Conservation (phyloP, 805 yeast genomes). For the Hanseniaspora guilliermondii region DNA sequence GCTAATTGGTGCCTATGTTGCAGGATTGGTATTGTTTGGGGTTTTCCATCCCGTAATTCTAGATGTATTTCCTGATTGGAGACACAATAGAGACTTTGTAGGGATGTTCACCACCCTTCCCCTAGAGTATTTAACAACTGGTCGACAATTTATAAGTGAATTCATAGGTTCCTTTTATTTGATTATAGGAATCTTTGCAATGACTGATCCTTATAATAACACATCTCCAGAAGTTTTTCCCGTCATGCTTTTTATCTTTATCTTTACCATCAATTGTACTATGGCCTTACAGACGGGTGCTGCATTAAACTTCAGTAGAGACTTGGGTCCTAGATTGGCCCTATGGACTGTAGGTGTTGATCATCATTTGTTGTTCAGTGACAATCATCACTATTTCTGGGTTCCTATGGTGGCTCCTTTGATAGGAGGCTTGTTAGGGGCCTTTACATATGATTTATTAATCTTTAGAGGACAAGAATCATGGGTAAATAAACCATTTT, state of each 20-base stretch:
- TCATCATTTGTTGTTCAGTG: conserved; percentile 29
- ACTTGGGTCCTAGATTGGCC: conserved; percentile 43
- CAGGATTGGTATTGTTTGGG: conserved; percentile 36
- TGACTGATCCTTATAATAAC: conserved; percentile 41
- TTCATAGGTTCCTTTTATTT: conserved; percentile 34
- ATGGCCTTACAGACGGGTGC: conserved; percentile 43
- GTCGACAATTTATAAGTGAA: conserved; percentile 39
- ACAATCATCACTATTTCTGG: conserved; percentile 40
- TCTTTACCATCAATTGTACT: conserved; percentile 35
- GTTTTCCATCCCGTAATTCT: conserved; percentile 31
- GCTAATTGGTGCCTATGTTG: conserved; percentile 38
- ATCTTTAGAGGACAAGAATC: conserved; percentile 42
- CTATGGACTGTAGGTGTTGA: conserved; percentile 38
- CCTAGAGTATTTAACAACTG: conserved; percentile 29
- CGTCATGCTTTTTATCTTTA: conserved; percentile 34
- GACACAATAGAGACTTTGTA: conserved; percentile 25
- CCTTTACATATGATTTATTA: conserved; percentile 38
- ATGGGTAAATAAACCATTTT: conserved; percentile 36
- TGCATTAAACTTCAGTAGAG: conserved; percentile 45
- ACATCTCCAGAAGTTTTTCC: conserved; percentile 38
- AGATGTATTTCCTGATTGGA: conserved; percentile 23
- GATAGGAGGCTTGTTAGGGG: conserved; percentile 38
- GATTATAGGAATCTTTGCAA: conserved; percentile 37
- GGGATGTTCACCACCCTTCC: conserved; percentile 39
- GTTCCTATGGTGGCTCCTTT: conserved; percentile 40